Percentiles rank a stretch among this genome's conserved stretches.
Evolutionary conservation across 345 rosid species (phyloP).

Genomic region (Populus tremula): DNA sequence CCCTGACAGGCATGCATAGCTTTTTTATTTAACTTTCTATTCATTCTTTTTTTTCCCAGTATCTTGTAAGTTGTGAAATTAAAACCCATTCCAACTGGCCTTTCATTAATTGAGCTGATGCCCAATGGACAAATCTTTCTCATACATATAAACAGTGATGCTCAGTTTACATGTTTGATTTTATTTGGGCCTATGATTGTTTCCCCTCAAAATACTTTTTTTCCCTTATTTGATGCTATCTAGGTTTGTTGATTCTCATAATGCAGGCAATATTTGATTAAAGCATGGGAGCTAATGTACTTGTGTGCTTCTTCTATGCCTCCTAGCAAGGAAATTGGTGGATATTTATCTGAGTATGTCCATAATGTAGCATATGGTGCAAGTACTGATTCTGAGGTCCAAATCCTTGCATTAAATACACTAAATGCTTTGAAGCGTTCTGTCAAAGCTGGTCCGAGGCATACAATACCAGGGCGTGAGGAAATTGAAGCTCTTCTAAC

Average conservation of each 20-base stretch:
- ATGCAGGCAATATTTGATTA: constrained; percentile 72
- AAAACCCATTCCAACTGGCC: neutral
- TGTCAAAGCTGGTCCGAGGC: constrained; percentile 93
- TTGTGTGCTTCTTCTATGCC: constrained; percentile 97
- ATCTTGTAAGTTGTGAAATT: neutral
- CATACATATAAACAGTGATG: neutral
- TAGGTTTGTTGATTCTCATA: constrained; percentile 14
- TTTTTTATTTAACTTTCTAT: neutral
- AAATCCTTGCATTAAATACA: constrained; percentile 71
- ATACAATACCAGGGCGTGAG: constrained; percentile 84
- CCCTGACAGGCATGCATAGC: constrained; percentile 61
- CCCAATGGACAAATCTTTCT: neutral
- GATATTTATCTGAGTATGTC: constrained; percentile 83
- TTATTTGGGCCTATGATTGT: neutral
- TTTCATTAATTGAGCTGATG: neutral
- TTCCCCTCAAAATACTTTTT: neutral
- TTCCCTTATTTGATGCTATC: constrained; percentile 4
- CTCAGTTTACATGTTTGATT: neutral
- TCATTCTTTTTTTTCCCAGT: neutral
- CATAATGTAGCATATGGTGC: constrained; percentile 74
- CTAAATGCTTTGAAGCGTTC: constrained; percentile 86
- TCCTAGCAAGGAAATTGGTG: constrained; percentile 96
- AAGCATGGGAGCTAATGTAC: constrained; percentile 95
- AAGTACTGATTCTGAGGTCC: constrained; percentile 68
- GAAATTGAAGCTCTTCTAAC: constrained; percentile 93